A percentile compares a stretch with the other conserved stretches of the same genome.
These are phyloP conservation scores for Tetracladium marchalianum DNA, from an alignment of 495 filamentous ascomycete genomes.

Conservation along the genomic window DNA sequence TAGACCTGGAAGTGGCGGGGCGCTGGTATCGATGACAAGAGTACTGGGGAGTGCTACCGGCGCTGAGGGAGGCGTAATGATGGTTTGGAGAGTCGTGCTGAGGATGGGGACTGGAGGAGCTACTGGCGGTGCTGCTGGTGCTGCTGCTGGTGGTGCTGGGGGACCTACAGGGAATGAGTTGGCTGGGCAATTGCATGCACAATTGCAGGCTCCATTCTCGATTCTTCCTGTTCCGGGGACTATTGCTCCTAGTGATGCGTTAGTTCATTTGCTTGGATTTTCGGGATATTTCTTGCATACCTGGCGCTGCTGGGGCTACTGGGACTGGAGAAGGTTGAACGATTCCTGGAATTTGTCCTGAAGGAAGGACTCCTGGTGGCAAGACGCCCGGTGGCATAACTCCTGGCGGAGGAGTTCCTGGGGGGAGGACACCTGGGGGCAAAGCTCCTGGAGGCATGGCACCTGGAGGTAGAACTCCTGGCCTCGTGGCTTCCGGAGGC, in stretches of 20 bases:
- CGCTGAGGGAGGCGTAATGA: neutral
- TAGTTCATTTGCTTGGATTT: neutral
- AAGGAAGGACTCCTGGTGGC: neutral
- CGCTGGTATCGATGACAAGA: no score
- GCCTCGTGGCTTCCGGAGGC: no score
- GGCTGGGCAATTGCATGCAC: constrained; percentile 46
- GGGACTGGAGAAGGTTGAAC: constrained; percentile 1
- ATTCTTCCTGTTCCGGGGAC: constrained; percentile 22
- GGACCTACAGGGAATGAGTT: constrained; percentile 36
- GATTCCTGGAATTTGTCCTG: neutral
- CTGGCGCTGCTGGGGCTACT: neutral
- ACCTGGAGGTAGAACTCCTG: no score
- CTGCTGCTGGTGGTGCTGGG: neutral
- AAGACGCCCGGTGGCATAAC: neutral
- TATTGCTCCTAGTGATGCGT: constrained; percentile 14
- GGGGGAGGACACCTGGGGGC: no score
- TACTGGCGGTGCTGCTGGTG: neutral
- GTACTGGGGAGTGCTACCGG: no score
- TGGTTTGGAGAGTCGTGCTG: constrained; percentile 6
- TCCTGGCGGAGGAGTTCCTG: no score
- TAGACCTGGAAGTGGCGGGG: no score
- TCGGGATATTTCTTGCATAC: neutral
- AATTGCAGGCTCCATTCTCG: constrained; percentile 35
- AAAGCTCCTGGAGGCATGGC: no score
- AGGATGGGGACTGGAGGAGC: neutral